Evolutionary conservation across 345 rosid species (phyloP).

Genomic region (Eutrema heterophyllum): DNA sequence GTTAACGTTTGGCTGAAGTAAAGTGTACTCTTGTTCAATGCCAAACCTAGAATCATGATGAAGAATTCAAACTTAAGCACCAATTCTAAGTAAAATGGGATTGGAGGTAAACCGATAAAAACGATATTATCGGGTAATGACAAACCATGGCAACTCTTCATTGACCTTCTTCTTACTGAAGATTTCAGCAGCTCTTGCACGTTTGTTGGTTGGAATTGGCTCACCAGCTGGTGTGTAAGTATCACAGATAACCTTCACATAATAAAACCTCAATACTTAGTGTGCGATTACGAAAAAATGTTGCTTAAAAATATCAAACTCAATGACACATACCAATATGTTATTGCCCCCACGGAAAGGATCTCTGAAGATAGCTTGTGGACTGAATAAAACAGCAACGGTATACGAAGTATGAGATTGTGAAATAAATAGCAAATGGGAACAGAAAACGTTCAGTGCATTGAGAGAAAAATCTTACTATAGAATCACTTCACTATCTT

Average conservation of each 20-base stretch:
- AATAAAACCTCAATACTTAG: slow-evolving; percentile 2
- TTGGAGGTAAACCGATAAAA: background rate
- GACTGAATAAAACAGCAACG: slow-evolving; percentile 42
- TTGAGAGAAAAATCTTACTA: slow-evolving; percentile 51
- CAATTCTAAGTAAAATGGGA: background rate
- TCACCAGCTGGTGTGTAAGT: slow-evolving; percentile 92
- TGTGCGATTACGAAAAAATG: background rate
- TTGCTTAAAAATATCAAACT: background rate
- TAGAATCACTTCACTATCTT: slow-evolving; percentile 96
- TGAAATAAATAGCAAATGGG: background rate
- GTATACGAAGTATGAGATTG: slow-evolving; percentile 8
- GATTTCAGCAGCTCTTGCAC: slow-evolving; percentile 77
- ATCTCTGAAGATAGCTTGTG: slow-evolving; percentile 93
- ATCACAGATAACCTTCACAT: slow-evolving; percentile 77
- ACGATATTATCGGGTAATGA: background rate
- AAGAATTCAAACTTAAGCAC: background rate
- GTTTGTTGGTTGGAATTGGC: slow-evolving; percentile 98
- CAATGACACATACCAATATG: slow-evolving; percentile 64
- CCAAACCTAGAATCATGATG: slow-evolving; percentile 54
- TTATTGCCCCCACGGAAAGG: slow-evolving; percentile 98
- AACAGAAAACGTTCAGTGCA: background rate
- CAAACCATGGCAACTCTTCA: slow-evolving; percentile 77
- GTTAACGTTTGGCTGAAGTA: slow-evolving; percentile 71
- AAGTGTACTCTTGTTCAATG: slow-evolving; percentile 98
- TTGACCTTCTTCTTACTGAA: slow-evolving; percentile 65